Percentiles rank a stretch among this genome's conserved stretches.
Conservation (phyloP, 1,284 basidiomycete genomes). For the Apiotrichum sp. region DNA sequence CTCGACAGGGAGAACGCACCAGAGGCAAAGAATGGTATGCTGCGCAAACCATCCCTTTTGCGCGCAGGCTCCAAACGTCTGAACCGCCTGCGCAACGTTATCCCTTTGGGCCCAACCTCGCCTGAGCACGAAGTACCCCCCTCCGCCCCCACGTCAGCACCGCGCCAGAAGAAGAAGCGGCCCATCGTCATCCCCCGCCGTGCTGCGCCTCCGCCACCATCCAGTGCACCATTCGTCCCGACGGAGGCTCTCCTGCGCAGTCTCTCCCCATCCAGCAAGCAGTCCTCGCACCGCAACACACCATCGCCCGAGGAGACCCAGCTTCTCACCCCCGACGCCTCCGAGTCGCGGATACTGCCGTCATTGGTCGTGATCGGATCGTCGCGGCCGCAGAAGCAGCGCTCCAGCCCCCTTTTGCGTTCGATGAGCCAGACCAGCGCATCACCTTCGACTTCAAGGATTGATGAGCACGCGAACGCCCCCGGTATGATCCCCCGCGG, state of each 20-base stretch:
- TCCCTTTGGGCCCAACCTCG: background rate
- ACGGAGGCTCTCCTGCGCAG: background rate
- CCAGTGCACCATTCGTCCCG: constrained; percentile 13
- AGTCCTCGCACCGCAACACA: background rate
- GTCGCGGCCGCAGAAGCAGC: background rate
- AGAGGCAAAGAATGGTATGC: constrained; percentile 26
- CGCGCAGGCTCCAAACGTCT: constrained; percentile 1
- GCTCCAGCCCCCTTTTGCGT: background rate
- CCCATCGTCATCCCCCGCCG: constrained; percentile 31
- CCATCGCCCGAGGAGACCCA: background rate
- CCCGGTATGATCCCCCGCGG: background rate
- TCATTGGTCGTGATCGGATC: background rate
- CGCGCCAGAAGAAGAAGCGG: constrained; percentile 23
- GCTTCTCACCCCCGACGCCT: background rate
- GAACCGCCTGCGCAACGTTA: constrained; percentile 7
- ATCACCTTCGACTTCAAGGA: background rate
- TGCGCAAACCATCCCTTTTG: background rate
- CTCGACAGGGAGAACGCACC: constrained; percentile 30
- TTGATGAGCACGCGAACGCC: too few species aligned
- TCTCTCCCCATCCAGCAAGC: background rate
- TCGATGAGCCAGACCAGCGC: background rate
- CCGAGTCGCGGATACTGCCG: background rate
- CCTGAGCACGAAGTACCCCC: background rate
- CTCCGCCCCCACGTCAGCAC: background rate
- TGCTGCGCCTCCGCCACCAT: constrained; percentile 28